These are phyloP conservation scores for Erodium texanum DNA, from an alignment of 441 rosid genomes.

Conservation along the genomic window DNA sequence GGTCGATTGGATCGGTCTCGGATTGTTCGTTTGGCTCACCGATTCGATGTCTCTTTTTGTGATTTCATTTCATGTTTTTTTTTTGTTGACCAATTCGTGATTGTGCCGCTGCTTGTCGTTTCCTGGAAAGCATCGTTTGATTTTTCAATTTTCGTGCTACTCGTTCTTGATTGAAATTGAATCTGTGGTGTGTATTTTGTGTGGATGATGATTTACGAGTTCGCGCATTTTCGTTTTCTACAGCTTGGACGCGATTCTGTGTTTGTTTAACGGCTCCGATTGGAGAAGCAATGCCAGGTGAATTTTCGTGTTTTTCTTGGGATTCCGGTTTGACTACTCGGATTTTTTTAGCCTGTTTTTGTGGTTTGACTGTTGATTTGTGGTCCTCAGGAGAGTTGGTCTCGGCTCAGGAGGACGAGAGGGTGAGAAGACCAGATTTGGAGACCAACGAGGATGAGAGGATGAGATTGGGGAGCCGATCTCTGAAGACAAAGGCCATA, in stretches of 20 bases:
- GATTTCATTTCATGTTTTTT: not conserved
- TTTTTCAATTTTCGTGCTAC: slow-evolving; percentile 3
- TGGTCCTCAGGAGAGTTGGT: slow-evolving; percentile 32
- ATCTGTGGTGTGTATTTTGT: too few species aligned
- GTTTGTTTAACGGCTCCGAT: not conserved
- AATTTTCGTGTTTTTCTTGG: not conserved
- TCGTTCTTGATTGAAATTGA: too few species aligned
- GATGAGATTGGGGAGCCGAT: slow-evolving; percentile 72
- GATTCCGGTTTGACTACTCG: too few species aligned
- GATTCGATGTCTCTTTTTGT: not conserved
- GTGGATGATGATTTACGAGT: slow-evolving; percentile 4
- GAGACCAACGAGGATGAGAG: slow-evolving; percentile 98
- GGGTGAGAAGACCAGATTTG: slow-evolving; percentile 84
- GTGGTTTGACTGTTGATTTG: too few species aligned
- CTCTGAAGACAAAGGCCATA: slow-evolving; percentile 83
- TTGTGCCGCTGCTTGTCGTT: not conserved
- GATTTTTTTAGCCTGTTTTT: too few species aligned
- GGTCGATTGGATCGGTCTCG: not conserved
- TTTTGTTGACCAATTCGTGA: not conserved
- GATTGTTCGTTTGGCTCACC: not conserved
- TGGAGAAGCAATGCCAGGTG: slow-evolving; percentile 35
- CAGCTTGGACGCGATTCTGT: not conserved
- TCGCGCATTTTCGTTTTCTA: not conserved
- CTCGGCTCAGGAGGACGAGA: slow-evolving; percentile 59
- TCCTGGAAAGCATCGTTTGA: not conserved